A percentile compares a stretch with the other conserved stretches of the same genome.
These are phyloP conservation scores for Saccharomycopsis synnaedendra DNA, from an alignment of 805 yeast genomes.

Conservation along the genomic window DNA sequence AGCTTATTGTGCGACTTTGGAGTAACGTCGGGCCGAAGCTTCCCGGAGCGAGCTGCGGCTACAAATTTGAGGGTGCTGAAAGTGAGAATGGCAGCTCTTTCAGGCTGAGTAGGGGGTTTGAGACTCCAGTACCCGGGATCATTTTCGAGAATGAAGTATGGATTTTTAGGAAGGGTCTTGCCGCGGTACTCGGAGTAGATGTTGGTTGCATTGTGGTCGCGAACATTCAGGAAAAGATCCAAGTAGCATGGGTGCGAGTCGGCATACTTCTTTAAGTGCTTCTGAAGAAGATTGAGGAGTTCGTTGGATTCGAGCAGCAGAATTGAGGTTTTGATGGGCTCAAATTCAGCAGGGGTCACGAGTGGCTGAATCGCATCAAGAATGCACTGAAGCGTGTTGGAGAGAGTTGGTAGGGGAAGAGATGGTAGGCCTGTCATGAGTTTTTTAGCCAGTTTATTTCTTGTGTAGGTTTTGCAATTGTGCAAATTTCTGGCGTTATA, in stretches of 20 bases:
- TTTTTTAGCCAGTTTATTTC: slow-evolving; percentile 21
- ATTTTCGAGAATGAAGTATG: slow-evolving; percentile 61
- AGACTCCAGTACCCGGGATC: slow-evolving; percentile 48
- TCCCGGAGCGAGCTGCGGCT: slow-evolving; percentile 23
- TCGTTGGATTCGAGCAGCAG: slow-evolving; percentile 31
- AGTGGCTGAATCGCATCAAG: slow-evolving; percentile 50
- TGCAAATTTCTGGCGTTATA: no score
- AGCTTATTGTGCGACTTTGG: slow-evolving; percentile 39
- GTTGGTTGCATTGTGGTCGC: slow-evolving; percentile 38
- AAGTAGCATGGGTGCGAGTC: slow-evolving; percentile 37
- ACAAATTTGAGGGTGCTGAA: slow-evolving; percentile 59
- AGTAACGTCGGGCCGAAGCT: slow-evolving; percentile 46
- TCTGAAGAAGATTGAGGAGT: slow-evolving; percentile 36
- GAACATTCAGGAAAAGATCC: slow-evolving; percentile 31
- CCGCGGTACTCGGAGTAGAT: slow-evolving; percentile 54
- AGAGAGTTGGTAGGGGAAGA: slow-evolving; percentile 46
- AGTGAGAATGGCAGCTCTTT: slow-evolving; percentile 55
- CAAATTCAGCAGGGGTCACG: slow-evolving; percentile 16
- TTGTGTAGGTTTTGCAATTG: no score
- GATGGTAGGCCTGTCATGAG: slow-evolving; percentile 2
- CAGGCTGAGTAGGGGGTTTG: slow-evolving; percentile 50
- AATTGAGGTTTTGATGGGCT: slow-evolving; percentile 36
- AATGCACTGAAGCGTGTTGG: slow-evolving; percentile 39
- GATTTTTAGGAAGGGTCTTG: slow-evolving; percentile 65
- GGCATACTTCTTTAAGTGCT: slow-evolving; percentile 39